Evolutionary conservation across 176 grass and related monocot species (phyloP), one percentile per base, ranked within the genome.

Genomic region (Themeda triandra): DNA sequence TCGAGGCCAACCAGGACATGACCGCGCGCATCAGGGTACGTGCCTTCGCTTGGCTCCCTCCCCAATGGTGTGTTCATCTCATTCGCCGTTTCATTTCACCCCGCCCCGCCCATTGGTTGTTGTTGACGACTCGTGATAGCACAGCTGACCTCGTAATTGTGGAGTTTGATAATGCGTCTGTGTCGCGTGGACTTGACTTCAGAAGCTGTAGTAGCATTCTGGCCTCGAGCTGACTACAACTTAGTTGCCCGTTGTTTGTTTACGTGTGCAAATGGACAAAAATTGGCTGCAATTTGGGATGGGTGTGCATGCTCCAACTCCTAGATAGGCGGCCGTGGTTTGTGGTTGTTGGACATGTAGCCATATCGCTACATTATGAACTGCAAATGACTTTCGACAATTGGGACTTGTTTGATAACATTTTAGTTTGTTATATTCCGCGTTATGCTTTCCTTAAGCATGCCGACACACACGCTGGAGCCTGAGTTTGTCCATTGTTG

Each of bases 1-100:
- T 99, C 54, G 92, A 94, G 8, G 39, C 58, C 41, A 83, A 92
- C 77, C 93, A 99, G 87, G 93, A 96, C 73, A 88, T 89, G 83
- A 99, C 89, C 80, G 93, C 93, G 46, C 91, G 93, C 25, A 94
- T 94, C 83, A 88, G 96, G 89, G 96, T 99, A 78, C 41, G 42
- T 67, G 36, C 23, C 51, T 28, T 2, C 54, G 15, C 70, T 24
- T 46, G 69, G 19, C 15, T 58, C 51, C 23, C 41, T 62, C 24
- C 7, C 21, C n/a, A 13, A 29, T 42, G 77, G 54, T 27, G 54
- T 27, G 17, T 27, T 71, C 80, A 15, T 77, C 31, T 32, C 15
- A 8, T 58, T 62, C 19, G 10, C 24, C 77, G 12, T 46, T 46
- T 46, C 41, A 66, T 19, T 45, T 51, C 65, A 4, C 49, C 17